These are phyloP conservation scores for Ramalina peruviana DNA, from an alignment of 495 filamentous ascomycete genomes.

Conservation along the genomic window DNA sequence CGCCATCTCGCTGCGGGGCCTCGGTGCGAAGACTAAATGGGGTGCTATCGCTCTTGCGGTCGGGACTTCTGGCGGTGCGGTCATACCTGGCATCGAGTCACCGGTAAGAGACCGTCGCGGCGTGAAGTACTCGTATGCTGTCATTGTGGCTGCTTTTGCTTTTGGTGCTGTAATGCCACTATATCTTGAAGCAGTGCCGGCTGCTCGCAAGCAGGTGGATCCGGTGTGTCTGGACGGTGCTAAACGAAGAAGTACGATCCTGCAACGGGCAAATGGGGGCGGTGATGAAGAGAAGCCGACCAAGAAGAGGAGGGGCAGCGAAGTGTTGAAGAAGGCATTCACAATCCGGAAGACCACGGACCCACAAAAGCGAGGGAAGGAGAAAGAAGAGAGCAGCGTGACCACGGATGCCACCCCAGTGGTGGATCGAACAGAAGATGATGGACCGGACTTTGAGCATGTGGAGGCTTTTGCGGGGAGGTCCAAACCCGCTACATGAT, in stretches of 20 bases:
- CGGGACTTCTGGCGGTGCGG: constrained; percentile 42
- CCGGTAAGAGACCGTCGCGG: constrained; percentile 21
- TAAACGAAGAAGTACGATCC: background rate
- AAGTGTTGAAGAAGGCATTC: background rate
- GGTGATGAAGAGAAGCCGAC: background rate
- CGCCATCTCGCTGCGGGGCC: constrained; percentile 44
- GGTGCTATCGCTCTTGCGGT: constrained; percentile 38
- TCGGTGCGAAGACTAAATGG: constrained; percentile 46
- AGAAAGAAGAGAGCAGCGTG: background rate
- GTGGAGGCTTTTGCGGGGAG: constrained; percentile 1
- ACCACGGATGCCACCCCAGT: background rate
- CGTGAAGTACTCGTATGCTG: constrained; percentile 36
- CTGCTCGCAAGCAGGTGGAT: constrained; percentile 48
- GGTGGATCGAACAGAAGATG: background rate
- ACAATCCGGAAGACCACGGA: background rate
- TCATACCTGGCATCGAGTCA: constrained; percentile 42
- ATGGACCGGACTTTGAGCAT: constrained; percentile 1
- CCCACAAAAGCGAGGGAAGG: background rate
- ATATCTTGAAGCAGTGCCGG: constrained; percentile 41
- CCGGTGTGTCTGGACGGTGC: constrained; percentile 23
- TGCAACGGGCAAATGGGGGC: background rate
- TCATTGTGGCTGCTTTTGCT: constrained; percentile 44
- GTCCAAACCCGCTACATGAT: background rate
- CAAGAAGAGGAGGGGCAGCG: constrained; percentile 2
- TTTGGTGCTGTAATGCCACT: constrained; percentile 44